phyloP scores from a whole-genome alignment of 768 basidiomycete species.

The Mycena crocata region DNA sequence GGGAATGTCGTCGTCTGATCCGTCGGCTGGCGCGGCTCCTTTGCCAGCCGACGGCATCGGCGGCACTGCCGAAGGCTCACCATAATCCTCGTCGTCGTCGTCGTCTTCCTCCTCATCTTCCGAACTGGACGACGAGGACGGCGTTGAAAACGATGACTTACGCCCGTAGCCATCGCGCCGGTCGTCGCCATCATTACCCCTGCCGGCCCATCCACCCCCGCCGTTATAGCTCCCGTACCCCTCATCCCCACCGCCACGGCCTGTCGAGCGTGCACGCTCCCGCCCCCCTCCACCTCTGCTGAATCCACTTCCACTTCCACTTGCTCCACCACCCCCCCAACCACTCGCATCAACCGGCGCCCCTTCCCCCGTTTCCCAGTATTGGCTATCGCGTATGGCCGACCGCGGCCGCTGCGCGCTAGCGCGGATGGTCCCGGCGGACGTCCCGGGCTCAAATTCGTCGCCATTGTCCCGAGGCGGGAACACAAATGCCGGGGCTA shows the following conservation, averaged over 20 bases:
- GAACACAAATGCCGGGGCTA: constrained; percentile 18
- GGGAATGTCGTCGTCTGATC: constrained; percentile 82
- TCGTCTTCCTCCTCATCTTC: constrained; percentile 3
- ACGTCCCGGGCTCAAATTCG: constrained; percentile 56
- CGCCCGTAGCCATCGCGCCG: constrained; percentile 42
- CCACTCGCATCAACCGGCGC: constrained; percentile 41
- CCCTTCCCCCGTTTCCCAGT: constrained; percentile 32
- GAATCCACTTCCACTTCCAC: constrained; percentile 35
- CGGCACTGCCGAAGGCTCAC: constrained; percentile 36
- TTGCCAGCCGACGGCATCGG: constrained; percentile 1
- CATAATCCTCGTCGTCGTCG: constrained; percentile 38
- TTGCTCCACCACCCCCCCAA: constrained; percentile 39
- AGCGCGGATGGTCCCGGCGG: constrained; percentile 56
- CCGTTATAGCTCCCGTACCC: constrained; percentile 33
- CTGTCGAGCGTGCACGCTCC: constrained; percentile 30
- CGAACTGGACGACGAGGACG: constrained; percentile 31
- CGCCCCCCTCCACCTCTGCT: constrained; percentile 24
- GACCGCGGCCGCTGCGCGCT: constrained; percentile 26
- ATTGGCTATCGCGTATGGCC: constrained; percentile 12
- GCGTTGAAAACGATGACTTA: constrained; percentile 48
- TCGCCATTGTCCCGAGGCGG: constrained; percentile 27
- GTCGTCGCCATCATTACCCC: constrained; percentile 49
- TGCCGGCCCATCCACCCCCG: constrained; percentile 36
- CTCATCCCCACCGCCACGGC: constrained; percentile 29
- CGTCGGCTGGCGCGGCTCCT: constrained; percentile 15